A percentile compares a stretch with the other conserved stretches of the same genome.
Conservation (phyloP, 805 yeast species). For the Hanseniaspora mollemarum region DNA sequence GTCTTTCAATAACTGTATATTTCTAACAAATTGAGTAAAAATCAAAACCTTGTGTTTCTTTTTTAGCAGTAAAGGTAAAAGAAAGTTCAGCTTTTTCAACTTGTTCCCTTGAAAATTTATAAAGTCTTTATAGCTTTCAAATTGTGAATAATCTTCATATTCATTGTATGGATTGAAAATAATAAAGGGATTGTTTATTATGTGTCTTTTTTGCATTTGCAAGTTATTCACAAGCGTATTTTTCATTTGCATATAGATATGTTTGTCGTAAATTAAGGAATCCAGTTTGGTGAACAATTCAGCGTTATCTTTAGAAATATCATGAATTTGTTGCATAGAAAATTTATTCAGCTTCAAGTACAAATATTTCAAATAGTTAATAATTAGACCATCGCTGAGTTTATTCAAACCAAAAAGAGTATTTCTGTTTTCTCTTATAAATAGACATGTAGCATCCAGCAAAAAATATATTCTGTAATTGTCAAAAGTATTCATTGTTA, state of each 20-base stretch:
- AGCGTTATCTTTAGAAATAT: conserved; percentile 4
- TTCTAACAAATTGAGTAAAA: conserved; percentile 75
- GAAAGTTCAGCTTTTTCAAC: conserved; percentile 52
- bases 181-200: conserved; percentile 76
- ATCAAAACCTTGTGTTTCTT: conserved; percentile 59
- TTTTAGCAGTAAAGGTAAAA: conserved; percentile 41
- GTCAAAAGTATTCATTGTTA: conserved; percentile 33
- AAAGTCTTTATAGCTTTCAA: conserved; percentile 30
- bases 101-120: conserved; percentile 54
- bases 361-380: conserved; percentile 7
- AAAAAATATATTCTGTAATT: conserved; percentile 37
- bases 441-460: conserved; percentile 41
- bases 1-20: conserved; percentile 72
- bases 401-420: conserved; percentile 22
- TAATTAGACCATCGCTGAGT: neutral
- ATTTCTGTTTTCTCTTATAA: conserved; percentile 34
- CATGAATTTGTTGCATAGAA: conserved; percentile 33
- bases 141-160: conserved; percentile 31
- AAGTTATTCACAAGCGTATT: conserved; percentile 50
- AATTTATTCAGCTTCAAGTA: conserved; percentile 32
- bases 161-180: conserved; percentile 67
- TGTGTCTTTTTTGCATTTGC: conserved; percentile 73
- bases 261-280: conserved; percentile 23
- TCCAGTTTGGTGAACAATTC: conserved; percentile 23
- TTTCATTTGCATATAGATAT: conserved; percentile 34